Evolutionary conservation across 169 alveolate species (phyloP), one percentile per base, ranked within the genome.

Genomic region (Plasmodium gonderi): DNA sequence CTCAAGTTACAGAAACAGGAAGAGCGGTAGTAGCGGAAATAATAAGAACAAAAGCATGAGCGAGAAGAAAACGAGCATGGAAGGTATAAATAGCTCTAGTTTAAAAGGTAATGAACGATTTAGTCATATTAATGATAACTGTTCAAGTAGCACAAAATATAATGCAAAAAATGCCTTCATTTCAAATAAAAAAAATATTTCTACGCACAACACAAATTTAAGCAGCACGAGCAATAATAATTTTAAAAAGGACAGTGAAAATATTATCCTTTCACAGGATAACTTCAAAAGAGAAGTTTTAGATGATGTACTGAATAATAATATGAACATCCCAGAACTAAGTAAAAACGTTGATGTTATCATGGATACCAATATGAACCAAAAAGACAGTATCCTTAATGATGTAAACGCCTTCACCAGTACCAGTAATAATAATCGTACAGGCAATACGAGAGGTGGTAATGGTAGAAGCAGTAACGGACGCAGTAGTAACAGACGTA

Each of bases 261-360:
- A 51, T 75, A 45, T 8, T 5, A 54, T 1, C n/a, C 45, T 67
- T 20, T 17, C n/a, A 54, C 79, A 72, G 26, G 68, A 75, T 29
- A 75, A 54, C 68, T 51, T 54, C 45, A 85, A 85, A 78, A 75
- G 92, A 26, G 87, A 75, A 85, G 31, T 54, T 29, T 74, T 82
- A 23, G 92, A 85, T 12, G 68, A 75, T 75, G 26, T 72, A 9
- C 23, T 64, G 49, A 85, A 76, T 31, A 82, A 40, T 69, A 47
- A 68, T 47, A 29, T 38, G n/a, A 29, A 64, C 14, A 47, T 14
- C 36, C 2, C 17, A 9, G 92, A 85, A n/a, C 17, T 75, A 75
- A 74, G 68, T 85, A 82, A 67, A 44, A 82, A 82, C 40, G 33
- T 68, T 29, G 45, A 38, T 17, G 67, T 40, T 17, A 12, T 8